Base-by-base conservation (phyloP, 2,329 filamentous ascomycete species). In the Paecilomyces variotii region DNA sequence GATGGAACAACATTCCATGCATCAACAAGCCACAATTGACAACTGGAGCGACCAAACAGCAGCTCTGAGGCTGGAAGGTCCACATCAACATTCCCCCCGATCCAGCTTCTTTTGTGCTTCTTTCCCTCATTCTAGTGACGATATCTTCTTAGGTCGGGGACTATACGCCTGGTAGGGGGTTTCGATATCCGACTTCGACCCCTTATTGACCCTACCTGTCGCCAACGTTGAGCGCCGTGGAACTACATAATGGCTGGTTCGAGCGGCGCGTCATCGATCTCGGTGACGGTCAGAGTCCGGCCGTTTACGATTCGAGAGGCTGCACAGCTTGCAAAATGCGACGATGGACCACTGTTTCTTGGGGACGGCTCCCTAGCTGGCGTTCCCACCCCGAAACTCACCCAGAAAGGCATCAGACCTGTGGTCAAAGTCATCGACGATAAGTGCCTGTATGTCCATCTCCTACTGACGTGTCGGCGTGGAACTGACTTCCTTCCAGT, bases 341-440 rank as follows among this genome's bases (percentile, higher is more conserved):
- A 99, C 67, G 93, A 97, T 74, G 87, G 87, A 57, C 91, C 90
- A 4, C 76, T 96, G 39, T 99, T 99, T 72, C 84, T 99, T n/a
- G 94, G 94, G 61, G 94, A 99, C 73, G 94, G 94, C 60, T 97
- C 93, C 19, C 82, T 99, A 58, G 94, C 94, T n/a, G 89, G 85
- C 53, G 87, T 84, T 12, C 91, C 93, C 0, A 84, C 90, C 1
- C 92, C 92, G 0, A 96, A 93, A 71, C 82, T 96, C 32, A 85
- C 88, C 61, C 86, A 90, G 66, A 91, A 92, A 68, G 94, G 95
- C 6, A 86, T 99, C 58, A 84, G 92, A 67, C 87, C 90, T 1
- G 91, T 99, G 56, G 89, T 99, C 77, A 97, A 97, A 76, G 92
- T 99, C 24, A 84, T 99, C 56, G 95, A 99, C 71, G 92, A 97